Evolutionary conservation across 2,329 filamentous ascomycete species (phyloP), one percentile per base, ranked within the genome.

Genomic region (Aspergillus persii): DNA sequence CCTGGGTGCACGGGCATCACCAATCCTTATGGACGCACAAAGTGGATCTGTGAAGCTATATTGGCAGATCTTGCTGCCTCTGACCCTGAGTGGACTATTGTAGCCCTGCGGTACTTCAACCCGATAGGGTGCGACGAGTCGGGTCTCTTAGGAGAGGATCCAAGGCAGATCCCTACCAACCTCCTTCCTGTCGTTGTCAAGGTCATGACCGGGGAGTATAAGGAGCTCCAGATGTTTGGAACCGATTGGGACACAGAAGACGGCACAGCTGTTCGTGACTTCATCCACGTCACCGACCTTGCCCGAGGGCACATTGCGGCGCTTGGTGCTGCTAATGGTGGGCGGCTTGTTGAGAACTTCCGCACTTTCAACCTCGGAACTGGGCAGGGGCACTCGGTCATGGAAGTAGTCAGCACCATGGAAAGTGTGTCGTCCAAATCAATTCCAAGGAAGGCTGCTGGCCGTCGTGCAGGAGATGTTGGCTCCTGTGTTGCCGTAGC

Each of bases 41-140:
- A 89, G 71, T 89, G 85, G 79, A 86, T 89, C 74, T 85, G 84
- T 60, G 87, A 89, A 68, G 85, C 85, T 8, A 88, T 89, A 50
- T 75, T 89, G 12, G 83, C 84, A 12, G 87, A 89, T 68, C 73
- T 86, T 46, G 85, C 85, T 12, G 74, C 77, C 18, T 82, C 86
- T 3, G 84, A 89, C 69, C 80, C 84, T 5, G 79, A 81, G 27
- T 88, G 86, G 85, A 82, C 81, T 15, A 85, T 88, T 63, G 84
- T 85, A 36, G 84, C 85, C 4, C 77, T 89, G 30, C 80, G 86
- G 31, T 89, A 89, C 73, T 89, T 89, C 76, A 89, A 89, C 63
- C 87, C 86, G 0, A 83, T 88, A 55, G 86, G 87, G 7, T 88
- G 85, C 70, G 84, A 89, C 67, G 77, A 84, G 29, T 87, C 85